A percentile compares a stretch with the other conserved stretches of the same genome.
Conservation (phyloP, 345 rosid species). For the Salix suchowensis region DNA sequence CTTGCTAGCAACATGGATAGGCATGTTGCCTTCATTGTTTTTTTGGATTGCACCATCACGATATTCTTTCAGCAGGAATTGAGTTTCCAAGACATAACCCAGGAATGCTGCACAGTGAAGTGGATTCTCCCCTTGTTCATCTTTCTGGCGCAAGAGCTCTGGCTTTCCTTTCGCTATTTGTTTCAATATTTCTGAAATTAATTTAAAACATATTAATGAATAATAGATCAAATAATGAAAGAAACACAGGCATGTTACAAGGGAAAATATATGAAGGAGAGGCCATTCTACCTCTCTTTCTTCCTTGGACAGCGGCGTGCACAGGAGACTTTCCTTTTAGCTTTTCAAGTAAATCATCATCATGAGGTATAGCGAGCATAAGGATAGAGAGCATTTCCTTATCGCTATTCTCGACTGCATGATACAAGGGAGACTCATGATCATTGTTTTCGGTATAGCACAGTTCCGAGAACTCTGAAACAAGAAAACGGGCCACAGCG, state of each 20-base stretch:
- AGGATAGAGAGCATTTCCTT: background rate
- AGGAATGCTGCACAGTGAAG: background rate
- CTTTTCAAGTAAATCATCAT: fast-evolving
- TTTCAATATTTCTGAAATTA: background rate
- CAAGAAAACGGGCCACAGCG: background rate
- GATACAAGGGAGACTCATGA: background rate
- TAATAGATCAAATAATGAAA: background rate
- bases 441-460: background rate
- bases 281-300: background rate
- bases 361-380: background rate
- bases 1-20: constrained; percentile 4
- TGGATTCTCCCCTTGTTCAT: background rate
- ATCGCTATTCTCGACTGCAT: background rate
- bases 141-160: background rate
- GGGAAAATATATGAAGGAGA: background rate
- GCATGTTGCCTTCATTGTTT: background rate
- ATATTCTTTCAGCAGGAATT: background rate
- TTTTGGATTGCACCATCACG: background rate
- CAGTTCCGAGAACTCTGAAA: background rate
- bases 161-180: background rate
- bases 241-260: background rate
- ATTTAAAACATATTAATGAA: background rate
- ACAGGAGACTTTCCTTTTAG: background rate
- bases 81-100: background rate
- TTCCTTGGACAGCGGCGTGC: background rate